Evolutionary conservation across 2,329 filamentous ascomycete genomes (phyloP).

Genomic region (Apiospora aurea): DNA sequence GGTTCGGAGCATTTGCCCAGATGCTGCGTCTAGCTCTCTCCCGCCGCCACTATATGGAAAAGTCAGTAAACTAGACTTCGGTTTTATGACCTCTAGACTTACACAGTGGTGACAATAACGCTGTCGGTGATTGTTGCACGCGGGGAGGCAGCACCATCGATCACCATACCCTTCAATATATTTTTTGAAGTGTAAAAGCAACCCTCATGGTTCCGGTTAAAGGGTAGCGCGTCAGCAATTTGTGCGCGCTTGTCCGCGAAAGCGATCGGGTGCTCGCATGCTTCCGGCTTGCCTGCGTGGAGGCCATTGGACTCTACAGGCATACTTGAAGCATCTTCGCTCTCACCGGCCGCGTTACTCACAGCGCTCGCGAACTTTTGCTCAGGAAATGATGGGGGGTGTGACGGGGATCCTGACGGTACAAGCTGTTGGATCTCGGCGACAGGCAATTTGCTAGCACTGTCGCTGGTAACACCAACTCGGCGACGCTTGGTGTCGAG

Average conservation of each 20-base stretch:
- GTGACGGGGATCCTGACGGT: not conserved
- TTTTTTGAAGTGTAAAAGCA: not conserved
- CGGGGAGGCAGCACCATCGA: not conserved
- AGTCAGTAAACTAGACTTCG: not conserved
- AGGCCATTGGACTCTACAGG: not conserved
- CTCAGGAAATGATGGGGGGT: not conserved
- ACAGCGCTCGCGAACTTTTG: not conserved
- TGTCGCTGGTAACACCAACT: not conserved
- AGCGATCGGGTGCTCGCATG: not conserved
- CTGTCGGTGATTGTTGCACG: not conserved
- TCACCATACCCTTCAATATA: not conserved
- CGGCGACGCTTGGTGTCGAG: not conserved
- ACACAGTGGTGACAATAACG: constrained; percentile 20
- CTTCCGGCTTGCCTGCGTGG: not conserved
- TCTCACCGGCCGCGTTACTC: not conserved
- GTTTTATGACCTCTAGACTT: not conserved
- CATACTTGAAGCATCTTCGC: not conserved
- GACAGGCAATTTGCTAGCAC: not conserved
- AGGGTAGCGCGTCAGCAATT: not conserved
- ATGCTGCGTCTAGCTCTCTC: not conserved
- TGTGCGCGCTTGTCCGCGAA: constrained; percentile 9
- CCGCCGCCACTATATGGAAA: not conserved
- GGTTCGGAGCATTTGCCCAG: constrained; percentile 2
- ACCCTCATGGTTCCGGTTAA: not conserved
- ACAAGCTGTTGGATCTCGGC: not conserved